Base-by-base conservation (phyloP, 345 rosid genomes). In the Bruguiera parviflora region DNA sequence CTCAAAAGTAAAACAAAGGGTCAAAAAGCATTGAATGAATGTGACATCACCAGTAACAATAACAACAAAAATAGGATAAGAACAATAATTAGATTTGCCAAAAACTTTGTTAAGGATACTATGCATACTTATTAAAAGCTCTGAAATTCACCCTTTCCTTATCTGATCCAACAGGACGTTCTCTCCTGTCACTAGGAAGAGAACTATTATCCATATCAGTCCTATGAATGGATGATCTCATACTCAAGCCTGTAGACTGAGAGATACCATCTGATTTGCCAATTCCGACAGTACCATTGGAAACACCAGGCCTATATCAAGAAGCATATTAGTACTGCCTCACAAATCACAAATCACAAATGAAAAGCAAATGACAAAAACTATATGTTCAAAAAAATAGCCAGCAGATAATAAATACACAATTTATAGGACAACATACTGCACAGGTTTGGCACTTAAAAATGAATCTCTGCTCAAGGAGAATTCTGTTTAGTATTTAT, bases 111-210 rank as follows among this genome's bases (percentile, higher is more conserved):
- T 63, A 31, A 52, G 53, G 75, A 75, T 46, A 31, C 32, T 25
- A 58, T 60, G 75, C 90, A 71, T 90, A 92, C 99, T 87, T 95
- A 78, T 81, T 89, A 77, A 83, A 77, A 61, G 89, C 80, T 81
- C 90, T 95, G 60, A 84, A 69, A 73, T 86, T 90, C 82, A 74
- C 84, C 78, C 89, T 86, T 71, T 92, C 96, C 79, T 92, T 92
- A 60, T 90, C 98, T 27, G 80, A 87, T 78, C 82, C 86, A 80
- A 75, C 56, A 71, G 87, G 75, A 58, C 91, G 87, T 75, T 92
- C 97, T 83, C 84, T 89, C 87, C 83, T 85, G 69, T 92, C 96
- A 82, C 64, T 83, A 66, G 78, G 79, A 84, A 80, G 68, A 63
- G 88, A 79, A 80, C 70, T 73, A 77, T 82, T 83, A 63, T 87